These are phyloP conservation scores for Suillus plorans DNA, from an alignment of 768 basidiomycete species.

Conservation along the genomic window DNA sequence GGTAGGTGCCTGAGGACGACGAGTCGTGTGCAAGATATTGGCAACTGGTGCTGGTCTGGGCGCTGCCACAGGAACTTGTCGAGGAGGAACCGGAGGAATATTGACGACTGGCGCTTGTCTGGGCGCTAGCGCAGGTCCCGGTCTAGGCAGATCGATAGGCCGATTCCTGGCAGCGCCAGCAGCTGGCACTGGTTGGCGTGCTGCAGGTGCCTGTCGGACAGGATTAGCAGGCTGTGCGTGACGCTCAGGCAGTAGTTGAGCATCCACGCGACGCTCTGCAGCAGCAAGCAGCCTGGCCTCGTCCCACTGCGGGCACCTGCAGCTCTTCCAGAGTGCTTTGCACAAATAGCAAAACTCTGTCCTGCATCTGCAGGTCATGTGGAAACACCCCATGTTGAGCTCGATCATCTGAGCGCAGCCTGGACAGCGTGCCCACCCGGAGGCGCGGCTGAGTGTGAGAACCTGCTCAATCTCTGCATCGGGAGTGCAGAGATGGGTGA, in stretches of 20 bases:
- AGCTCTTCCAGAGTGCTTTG: slow-evolving; percentile 61
- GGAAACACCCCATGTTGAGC: slow-evolving; percentile 36
- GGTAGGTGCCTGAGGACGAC: not conserved
- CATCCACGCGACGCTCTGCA: slow-evolving; percentile 46
- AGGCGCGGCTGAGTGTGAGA: slow-evolving; percentile 22
- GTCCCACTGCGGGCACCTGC: slow-evolving; percentile 67
- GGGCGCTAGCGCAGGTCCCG: slow-evolving; percentile 1
- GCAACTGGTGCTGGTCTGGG: slow-evolving; percentile 2
- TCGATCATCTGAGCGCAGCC: slow-evolving; percentile 40
- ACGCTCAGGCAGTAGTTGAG: slow-evolving; percentile 33
- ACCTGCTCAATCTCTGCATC: slow-evolving; percentile 26
- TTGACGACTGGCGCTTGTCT: not conserved
- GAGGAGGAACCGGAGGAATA: not conserved
- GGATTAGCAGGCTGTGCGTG: slow-evolving; percentile 33
- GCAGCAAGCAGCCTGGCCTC: slow-evolving; percentile 40
- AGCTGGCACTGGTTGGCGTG: slow-evolving; percentile 2
- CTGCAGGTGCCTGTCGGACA: slow-evolving; percentile 7
- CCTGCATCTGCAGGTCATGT: slow-evolving; percentile 41
- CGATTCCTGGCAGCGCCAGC: not conserved
- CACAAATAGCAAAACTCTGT: slow-evolving; percentile 48
- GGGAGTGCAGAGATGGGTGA: slow-evolving; percentile 25
- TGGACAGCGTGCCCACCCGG: slow-evolving; percentile 40
- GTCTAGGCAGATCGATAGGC: not conserved
- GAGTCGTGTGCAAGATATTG: not conserved
- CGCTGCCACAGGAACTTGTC: slow-evolving; percentile 1